phyloP scores from a whole-genome alignment of 148 eudicot genomes.

The Diospyros lotus region DNA sequence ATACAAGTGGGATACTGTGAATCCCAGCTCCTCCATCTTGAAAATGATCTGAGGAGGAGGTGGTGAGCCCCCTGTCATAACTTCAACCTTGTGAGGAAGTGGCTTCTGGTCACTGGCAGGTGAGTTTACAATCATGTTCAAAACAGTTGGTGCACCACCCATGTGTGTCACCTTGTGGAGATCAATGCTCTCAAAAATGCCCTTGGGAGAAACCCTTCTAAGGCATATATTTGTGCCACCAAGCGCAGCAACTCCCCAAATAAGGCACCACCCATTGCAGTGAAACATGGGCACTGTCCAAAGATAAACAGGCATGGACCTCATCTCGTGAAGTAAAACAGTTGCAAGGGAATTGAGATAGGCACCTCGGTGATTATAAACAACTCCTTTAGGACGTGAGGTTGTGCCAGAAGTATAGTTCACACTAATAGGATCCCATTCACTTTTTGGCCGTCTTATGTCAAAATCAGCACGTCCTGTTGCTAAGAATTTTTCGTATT shows the following conservation, averaged over 20 bases:
- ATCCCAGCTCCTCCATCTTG: constrained; percentile 40
- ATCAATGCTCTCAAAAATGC: constrained; percentile 18
- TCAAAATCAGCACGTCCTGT: constrained; percentile 11
- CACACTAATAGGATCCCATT: constrained; percentile 21
- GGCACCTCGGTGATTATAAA: constrained; percentile 25
- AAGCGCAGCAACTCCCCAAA: constrained; percentile 26
- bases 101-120: constrained; percentile 10
- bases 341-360: constrained; percentile 20
- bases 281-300: constrained; percentile 31
- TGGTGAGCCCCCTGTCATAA: constrained; percentile 23
- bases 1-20: constrained; percentile 31
- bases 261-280: constrained; percentile 29
- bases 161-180: constrained; percentile 30
- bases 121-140: constrained; percentile 22
- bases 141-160: constrained; percentile 28
- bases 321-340: constrained; percentile 18
- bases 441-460: constrained; percentile 12
- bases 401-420: constrained; percentile 31
- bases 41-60: constrained; percentile 32
- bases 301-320: constrained; percentile 19
- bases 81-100: constrained; percentile 23
- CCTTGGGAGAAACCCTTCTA: constrained; percentile 22
- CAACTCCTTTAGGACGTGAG: constrained; percentile 24
- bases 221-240: constrained; percentile 30
- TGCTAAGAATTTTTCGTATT: constrained; percentile 18